Percentiles rank a stretch among this genome's conserved stretches.
phyloP scores from a whole-genome alignment of 495 filamentous ascomycete species.

The Annulohypoxylon bovei region DNA sequence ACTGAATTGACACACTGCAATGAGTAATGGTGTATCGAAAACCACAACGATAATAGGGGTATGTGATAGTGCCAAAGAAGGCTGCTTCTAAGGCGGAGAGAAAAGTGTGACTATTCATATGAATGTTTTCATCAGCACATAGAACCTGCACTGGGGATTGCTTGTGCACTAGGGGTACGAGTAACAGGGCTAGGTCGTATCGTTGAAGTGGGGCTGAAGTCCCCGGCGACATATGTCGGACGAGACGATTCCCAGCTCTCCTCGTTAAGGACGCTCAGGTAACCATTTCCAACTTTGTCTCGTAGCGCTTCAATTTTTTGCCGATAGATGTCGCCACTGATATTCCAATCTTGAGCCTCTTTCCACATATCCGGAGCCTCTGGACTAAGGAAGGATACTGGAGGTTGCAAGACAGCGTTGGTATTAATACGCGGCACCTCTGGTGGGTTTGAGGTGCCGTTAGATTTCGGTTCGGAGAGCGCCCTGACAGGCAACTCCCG shows the following conservation, averaged over 20 bases:
- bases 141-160: conserved; percentile 61
- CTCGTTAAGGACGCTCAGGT: conserved; percentile 86
- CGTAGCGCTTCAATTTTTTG: conserved; percentile 86
- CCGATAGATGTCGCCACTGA: conserved; percentile 80
- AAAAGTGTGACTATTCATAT: conserved; percentile 40
- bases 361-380: conserved; percentile 53
- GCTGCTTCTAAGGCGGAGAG: conserved; percentile 22
- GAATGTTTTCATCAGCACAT: conserved; percentile 51
- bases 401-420: conserved; percentile 51
- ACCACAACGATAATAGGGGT: conserved; percentile 29
- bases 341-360: conserved; percentile 68
- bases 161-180: conserved; percentile 58
- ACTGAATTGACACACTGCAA: conserved; percentile 36
- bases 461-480: conserved; percentile 45
- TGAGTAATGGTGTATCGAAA: conserved; percentile 30
- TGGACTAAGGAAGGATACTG: conserved; percentile 52
- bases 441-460: conserved; percentile 43
- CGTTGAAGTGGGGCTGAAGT: conserved; percentile 54
- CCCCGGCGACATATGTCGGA: conserved; percentile 47
- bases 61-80: conserved; percentile 31
- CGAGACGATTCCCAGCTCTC: conserved; percentile 66
- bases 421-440: conserved; percentile 61
- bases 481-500: conserved; percentile 35
- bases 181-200: conserved; percentile 55
- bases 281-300: conserved; percentile 82